These are phyloP conservation scores for Apiospora phragmitis DNA, from an alignment of 2,329 filamentous ascomycete species.

Conservation along the genomic window DNA sequence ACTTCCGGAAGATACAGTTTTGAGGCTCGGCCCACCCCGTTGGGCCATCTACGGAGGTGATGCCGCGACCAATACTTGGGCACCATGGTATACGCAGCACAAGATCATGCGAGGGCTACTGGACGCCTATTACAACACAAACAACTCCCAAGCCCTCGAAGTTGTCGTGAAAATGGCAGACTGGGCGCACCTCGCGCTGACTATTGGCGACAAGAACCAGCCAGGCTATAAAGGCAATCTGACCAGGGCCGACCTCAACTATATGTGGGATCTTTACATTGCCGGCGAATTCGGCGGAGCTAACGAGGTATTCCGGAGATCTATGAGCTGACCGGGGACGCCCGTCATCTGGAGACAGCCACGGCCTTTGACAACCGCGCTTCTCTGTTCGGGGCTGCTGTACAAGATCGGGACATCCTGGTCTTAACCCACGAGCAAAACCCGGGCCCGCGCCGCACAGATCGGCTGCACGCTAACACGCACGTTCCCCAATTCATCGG, in stretches of 20 bases:
- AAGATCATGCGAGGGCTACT: constrained; percentile 35
- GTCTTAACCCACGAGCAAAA: constrained; percentile 28
- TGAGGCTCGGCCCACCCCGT: constrained; percentile 33
- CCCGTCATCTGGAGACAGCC: constrained; percentile 28
- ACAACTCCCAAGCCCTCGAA: constrained; percentile 29
- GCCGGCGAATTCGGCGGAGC: constrained; percentile 33
- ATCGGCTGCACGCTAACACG: constrained; percentile 32
- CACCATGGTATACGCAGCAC: constrained; percentile 36
- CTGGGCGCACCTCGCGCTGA: constrained; percentile 34
- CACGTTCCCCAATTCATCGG: constrained; percentile 34
- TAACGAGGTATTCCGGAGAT: constrained; percentile 36
- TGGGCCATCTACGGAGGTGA: constrained; percentile 33
- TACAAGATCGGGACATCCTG: constrained; percentile 30
- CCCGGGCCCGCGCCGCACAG: constrained; percentile 29
- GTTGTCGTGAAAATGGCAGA: constrained; percentile 33
- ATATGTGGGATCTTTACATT: constrained; percentile 36
- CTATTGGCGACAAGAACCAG: constrained; percentile 34
- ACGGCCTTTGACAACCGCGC: constrained; percentile 34
- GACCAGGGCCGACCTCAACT: constrained; percentile 33
- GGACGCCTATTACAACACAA: constrained; percentile 35
- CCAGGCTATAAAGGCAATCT: constrained; percentile 31
- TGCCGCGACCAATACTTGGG: constrained; percentile 31
- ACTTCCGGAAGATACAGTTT: constrained; percentile 32
- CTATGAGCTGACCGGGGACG: constrained; percentile 31
- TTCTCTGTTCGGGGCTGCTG: constrained; percentile 31